phyloP scores from a whole-genome alignment of 2,329 filamentous ascomycete species.

The Drechslera avenae region DNA sequence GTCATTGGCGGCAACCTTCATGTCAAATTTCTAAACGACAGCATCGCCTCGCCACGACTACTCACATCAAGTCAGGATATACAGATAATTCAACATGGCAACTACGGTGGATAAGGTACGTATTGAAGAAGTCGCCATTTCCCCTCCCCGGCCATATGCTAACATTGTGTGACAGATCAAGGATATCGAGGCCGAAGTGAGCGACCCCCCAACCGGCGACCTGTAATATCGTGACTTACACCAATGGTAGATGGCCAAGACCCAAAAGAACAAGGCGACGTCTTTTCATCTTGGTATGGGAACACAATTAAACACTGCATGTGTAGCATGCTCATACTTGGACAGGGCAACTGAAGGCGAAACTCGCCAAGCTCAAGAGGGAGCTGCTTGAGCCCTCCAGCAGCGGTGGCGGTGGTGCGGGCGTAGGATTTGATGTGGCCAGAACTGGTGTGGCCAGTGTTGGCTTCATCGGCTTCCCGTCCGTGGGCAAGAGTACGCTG shows the following conservation, averaged over 20 bases:
- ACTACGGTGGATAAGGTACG: conserved; percentile 95
- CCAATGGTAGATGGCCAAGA: conserved; percentile 78
- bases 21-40: conserved; percentile 40
- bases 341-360: conserved; percentile 86
- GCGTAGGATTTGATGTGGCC: conserved; percentile 93
- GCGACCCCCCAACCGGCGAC: conserved; percentile 42
- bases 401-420: conserved; percentile 77
- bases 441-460: conserved; percentile 96
- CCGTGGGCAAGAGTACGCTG: conserved; percentile 96
- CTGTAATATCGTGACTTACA: conserved; percentile 28
- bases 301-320: conserved; percentile 2
- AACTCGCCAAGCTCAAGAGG: conserved; percentile 95
- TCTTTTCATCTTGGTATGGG: conserved; percentile 79
- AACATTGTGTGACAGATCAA: conserved; percentile 72
- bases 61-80: conserved; percentile 7
- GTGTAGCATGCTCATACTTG: conserved; percentile 29
- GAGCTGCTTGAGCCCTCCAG: conserved; percentile 86
- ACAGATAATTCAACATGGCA: conserved; percentile 70
- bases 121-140: conserved; percentile 29
- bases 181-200: conserved; percentile 91
- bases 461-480: conserved; percentile 97
- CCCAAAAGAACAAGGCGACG: conserved; percentile 96
- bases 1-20: conserved; percentile 31
- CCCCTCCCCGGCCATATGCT: conserved; percentile 30
- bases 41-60: conserved; percentile 11